phyloP scores from a whole-genome alignment of 495 filamentous ascomycete species.

The Aspergillus cristatus region DNA sequence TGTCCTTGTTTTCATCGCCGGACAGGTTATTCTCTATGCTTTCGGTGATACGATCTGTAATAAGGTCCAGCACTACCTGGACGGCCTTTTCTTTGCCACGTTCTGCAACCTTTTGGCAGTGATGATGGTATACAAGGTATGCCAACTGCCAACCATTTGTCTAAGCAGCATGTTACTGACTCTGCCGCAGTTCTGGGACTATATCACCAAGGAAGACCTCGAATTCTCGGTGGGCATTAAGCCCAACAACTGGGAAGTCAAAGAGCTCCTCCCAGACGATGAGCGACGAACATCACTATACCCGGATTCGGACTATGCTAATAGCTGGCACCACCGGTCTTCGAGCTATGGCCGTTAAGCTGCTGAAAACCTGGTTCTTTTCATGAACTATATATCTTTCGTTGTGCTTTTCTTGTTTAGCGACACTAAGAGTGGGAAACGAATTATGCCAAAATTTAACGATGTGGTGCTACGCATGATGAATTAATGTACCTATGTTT shows the following conservation, averaged over 20 bases:
- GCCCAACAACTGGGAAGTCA: constrained; percentile 97
- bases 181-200: constrained; percentile 85
- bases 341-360: constrained; percentile 29
- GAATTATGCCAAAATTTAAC: no score
- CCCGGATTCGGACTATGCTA: constrained; percentile 57
- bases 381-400: no score
- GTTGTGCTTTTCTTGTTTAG: no score
- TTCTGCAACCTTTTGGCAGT: constrained; percentile 89
- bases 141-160: no score
- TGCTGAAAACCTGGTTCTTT: no score
- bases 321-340: constrained; percentile 48
- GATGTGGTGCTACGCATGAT: no score
- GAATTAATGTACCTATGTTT: no score
- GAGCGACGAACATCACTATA: constrained; percentile 73
- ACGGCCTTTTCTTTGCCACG: constrained; percentile 91
- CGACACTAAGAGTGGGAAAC: no score
- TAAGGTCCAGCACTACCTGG: constrained; percentile 81
- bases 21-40: constrained; percentile 87
- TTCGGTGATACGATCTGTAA: constrained; percentile 82
- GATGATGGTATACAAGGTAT: constrained; percentile 99
- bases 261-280: constrained; percentile 85
- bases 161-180: not conserved
- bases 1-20: constrained; percentile 81
- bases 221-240: constrained; percentile 96
- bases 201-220: constrained; percentile 95